Percentiles rank a stretch among this genome's conserved stretches.
Evolutionary conservation across 1,284 basidiomycete species (phyloP).

Genomic region (Taiwanofungus camphoratus): DNA sequence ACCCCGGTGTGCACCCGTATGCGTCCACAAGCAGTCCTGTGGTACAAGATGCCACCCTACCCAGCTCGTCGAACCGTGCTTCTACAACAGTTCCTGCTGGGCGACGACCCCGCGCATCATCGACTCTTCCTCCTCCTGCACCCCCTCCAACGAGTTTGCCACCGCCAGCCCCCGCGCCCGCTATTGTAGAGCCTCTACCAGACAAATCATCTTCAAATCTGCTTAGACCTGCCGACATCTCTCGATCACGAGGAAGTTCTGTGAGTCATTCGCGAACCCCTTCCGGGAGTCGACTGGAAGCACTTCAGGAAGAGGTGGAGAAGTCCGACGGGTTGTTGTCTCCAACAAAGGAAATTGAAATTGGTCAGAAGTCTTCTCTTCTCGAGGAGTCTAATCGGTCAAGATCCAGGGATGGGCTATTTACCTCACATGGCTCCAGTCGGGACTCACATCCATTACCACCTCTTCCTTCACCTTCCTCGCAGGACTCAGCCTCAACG

Average conservation of each 20-base stretch:
- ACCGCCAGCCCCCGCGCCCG: conserved; percentile 51
- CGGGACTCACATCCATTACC: conserved; percentile 62
- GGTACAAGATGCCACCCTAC: conserved; percentile 15
- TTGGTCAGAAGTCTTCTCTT: conserved; percentile 18
- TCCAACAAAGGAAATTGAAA: conserved; percentile 14
- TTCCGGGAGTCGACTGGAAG: conserved; percentile 50
- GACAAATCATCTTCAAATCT: conserved; percentile 21
- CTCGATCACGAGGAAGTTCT: conserved; percentile 42
- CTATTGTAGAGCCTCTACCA: conserved; percentile 23
- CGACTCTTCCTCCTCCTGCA: conserved; percentile 56
- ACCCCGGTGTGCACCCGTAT: conserved; percentile 22
- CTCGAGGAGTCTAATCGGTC: conserved; percentile 25
- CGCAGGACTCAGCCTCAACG: conserved; percentile 29
- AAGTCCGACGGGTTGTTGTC: conserved; percentile 27
- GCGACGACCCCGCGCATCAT: conserved; percentile 46
- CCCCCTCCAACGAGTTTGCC: conserved; percentile 59
- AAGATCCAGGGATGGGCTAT: conserved; percentile 17
- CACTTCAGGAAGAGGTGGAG: conserved; percentile 57
- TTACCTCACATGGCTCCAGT: conserved; percentile 22
- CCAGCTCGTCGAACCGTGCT: conserved; percentile 10
- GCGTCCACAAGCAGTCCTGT: too few relatives aligned
- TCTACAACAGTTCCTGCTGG: conserved; percentile 24
- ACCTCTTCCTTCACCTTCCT: conserved; percentile 51
- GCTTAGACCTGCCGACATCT: conserved; percentile 30
- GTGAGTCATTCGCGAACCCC: conserved; percentile 47